Conservation (phyloP, 208 protist genomes). For the Leptomonas pyrrhocoris region DNA sequence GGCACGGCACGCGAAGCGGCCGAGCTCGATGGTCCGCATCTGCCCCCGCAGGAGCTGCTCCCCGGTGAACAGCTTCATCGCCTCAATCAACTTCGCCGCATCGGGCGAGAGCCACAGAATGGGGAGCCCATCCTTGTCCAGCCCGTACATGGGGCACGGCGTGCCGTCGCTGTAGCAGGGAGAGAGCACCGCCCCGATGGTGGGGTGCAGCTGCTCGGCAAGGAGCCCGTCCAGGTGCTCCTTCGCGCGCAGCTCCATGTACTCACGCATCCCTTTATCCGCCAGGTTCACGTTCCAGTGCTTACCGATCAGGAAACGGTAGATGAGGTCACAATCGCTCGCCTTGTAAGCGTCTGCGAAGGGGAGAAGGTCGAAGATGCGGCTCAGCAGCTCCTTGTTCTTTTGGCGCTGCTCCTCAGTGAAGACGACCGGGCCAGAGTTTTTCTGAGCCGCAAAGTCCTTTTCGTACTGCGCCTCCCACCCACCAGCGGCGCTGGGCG, state of each 20-base stretch:
- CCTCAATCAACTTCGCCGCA: slow-evolving; percentile 39
- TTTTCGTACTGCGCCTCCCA: slow-evolving; percentile 53
- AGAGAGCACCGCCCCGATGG: slow-evolving; percentile 41
- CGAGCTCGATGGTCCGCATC: slow-evolving; percentile 67
- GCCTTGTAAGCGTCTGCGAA: slow-evolving; percentile 69
- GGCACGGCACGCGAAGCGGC: slow-evolving; percentile 45
- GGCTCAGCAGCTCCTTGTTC: slow-evolving; percentile 52
- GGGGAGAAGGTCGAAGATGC: slow-evolving; percentile 57
- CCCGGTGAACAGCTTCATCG: slow-evolving; percentile 45
- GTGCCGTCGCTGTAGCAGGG: slow-evolving; percentile 15
- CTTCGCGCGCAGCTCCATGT: slow-evolving; percentile 50
- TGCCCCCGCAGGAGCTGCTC: slow-evolving; percentile 55
- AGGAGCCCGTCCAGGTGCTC: slow-evolving; percentile 60
- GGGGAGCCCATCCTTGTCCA: slow-evolving; percentile 63
- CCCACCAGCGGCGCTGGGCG: neutral
- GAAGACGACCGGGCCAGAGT: slow-evolving; percentile 51
- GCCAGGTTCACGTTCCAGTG: slow-evolving; percentile 55
- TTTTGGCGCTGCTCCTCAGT: slow-evolving; percentile 56
- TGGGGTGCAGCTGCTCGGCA: slow-evolving; percentile 40
- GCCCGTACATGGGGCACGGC: slow-evolving; percentile 54
- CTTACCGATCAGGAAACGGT: slow-evolving; percentile 79
- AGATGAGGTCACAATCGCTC: slow-evolving; percentile 83
- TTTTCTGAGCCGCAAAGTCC: slow-evolving; percentile 39
- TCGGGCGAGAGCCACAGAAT: slow-evolving; percentile 77
- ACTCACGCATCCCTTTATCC: slow-evolving; percentile 46